These are phyloP conservation scores for Capronia americana DNA, from an alignment of 2,329 filamentous ascomycete species.

Conservation along the genomic window DNA sequence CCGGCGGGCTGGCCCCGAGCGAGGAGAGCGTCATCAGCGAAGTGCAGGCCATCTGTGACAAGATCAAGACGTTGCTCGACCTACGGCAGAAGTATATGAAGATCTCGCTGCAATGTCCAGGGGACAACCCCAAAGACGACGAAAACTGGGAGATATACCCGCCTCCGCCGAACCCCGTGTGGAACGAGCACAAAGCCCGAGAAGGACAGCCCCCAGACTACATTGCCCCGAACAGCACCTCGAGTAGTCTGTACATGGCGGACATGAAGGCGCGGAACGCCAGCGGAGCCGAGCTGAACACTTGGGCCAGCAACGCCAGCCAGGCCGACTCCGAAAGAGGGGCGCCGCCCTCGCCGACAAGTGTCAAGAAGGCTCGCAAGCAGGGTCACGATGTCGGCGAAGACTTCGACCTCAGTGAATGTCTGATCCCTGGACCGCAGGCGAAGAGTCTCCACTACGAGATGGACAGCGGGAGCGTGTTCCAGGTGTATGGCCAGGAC, in stretches of 20 bases:
- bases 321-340: slow-evolving; percentile 40
- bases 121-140: slow-evolving; percentile 87
- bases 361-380: slow-evolving; percentile 71
- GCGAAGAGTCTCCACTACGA: slow-evolving; percentile 74
- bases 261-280: slow-evolving; percentile 28
- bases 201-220: slow-evolving; percentile 30
- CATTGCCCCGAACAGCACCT: slow-evolving; percentile 40
- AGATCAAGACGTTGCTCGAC: slow-evolving; percentile 88
- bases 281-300: slow-evolving; percentile 22
- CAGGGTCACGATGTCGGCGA: slow-evolving; percentile 89
- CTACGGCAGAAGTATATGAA: slow-evolving; percentile 86
- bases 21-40: slow-evolving; percentile 84
- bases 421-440: slow-evolving; percentile 75
- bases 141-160: slow-evolving; percentile 88
- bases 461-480: slow-evolving; percentile 84
- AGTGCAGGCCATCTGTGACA: slow-evolving; percentile 82
- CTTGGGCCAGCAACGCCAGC: slow-evolving; percentile 42
- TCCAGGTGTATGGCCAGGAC: slow-evolving; percentile 79
- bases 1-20: slow-evolving; percentile 70
- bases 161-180: slow-evolving; percentile 86
- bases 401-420: slow-evolving; percentile 79
- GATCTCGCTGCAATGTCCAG: slow-evolving; percentile 79
- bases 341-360: slow-evolving; percentile 49
- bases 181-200: slow-evolving; percentile 68
- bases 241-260: slow-evolving; percentile 41